Evolutionary conservation across 768 basidiomycete genomes (phyloP).

Genomic region (Russula earlei): DNA sequence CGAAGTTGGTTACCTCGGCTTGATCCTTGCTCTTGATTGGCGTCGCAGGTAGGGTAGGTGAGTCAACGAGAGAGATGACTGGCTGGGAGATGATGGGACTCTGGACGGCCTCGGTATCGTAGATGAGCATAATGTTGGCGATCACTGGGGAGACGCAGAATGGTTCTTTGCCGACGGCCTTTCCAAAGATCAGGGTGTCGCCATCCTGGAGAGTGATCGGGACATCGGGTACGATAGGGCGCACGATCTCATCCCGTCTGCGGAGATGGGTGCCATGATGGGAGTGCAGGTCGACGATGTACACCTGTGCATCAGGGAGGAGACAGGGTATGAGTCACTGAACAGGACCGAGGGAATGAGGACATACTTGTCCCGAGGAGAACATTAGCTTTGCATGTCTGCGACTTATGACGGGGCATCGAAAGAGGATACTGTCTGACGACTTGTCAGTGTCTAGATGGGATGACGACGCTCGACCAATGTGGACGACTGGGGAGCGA

Average conservation of each 20-base stretch:
- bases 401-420: slow-evolving; percentile 72
- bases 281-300: slow-evolving; percentile 59
- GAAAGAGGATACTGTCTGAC: slow-evolving; percentile 48
- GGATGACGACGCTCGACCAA: slow-evolving; percentile 57
- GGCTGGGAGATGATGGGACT: background rate
- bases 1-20: slow-evolving; percentile 32
- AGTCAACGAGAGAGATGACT: slow-evolving; percentile 11
- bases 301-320: slow-evolving; percentile 51
- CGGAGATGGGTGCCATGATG: slow-evolving; percentile 71
- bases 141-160: slow-evolving; percentile 55
- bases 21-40: slow-evolving; percentile 23
- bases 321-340: slow-evolving; percentile 1
- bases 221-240: slow-evolving; percentile 42
- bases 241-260: slow-evolving; percentile 43
- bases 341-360: background rate
- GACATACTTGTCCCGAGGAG: slow-evolving; percentile 56
- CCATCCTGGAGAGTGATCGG: slow-evolving; percentile 53
- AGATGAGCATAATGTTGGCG: slow-evolving; percentile 48
- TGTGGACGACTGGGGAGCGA: slow-evolving; percentile 42
- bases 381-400: slow-evolving; percentile 71
- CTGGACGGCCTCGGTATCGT: slow-evolving; percentile 22
- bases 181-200: slow-evolving; percentile 70
- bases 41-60: slow-evolving; percentile 1
- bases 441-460: slow-evolving; percentile 34
- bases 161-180: slow-evolving; percentile 55